Base-by-base conservation (phyloP, 345 rosid genomes). In the Pistacia atlantica region DNA sequence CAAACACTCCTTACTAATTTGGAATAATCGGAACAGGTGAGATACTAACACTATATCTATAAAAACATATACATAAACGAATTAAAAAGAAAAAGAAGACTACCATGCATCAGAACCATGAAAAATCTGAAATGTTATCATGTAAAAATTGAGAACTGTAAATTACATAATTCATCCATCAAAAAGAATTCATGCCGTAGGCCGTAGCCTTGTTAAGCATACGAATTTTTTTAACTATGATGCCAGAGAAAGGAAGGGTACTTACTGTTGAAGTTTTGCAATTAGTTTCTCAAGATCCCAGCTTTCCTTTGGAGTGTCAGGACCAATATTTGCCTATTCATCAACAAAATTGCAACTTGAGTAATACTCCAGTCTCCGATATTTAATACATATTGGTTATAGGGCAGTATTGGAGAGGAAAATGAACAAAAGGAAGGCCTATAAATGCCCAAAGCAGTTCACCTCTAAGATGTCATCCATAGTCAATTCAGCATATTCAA, bases 401-500 rank as follows among this genome's bases (percentile, higher is more conserved):
- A 28, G 14, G 69, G 65, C 57, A 74, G 37, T 42, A 18, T 55
- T 3, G 54, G 6, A 25, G 42, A 6, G 5, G 37, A 22, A 67
- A 63, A 11, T 10, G 33, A 63, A 67, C 51, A 22, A 75, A 61
- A 57, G 31, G 31, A 65, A 45, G 54, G 65, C 3, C 9, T 20
- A 42, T 12, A 55, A 52, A 48, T 48, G 33, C 76, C 60, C 57
- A 52, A 77, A 81, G 58, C 38, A 52, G 67, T 65, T 84, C 74
- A 93, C 99, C 97, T 95, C 94, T 70, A 93, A 85, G 79, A 95
- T 95, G 83, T 95, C 98, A 83, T 90, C 96, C 98, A 95, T 95
- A 60, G 99, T 95, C 81, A 95, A 74, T 80, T 95, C 99, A 74
- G 99, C 99, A 80, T 95, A 95, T 85, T 95, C 99, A 73, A 92